These are phyloP conservation scores for Monsonia emarginata DNA, from an alignment of 441 rosid genomes.

Conservation along the genomic window DNA sequence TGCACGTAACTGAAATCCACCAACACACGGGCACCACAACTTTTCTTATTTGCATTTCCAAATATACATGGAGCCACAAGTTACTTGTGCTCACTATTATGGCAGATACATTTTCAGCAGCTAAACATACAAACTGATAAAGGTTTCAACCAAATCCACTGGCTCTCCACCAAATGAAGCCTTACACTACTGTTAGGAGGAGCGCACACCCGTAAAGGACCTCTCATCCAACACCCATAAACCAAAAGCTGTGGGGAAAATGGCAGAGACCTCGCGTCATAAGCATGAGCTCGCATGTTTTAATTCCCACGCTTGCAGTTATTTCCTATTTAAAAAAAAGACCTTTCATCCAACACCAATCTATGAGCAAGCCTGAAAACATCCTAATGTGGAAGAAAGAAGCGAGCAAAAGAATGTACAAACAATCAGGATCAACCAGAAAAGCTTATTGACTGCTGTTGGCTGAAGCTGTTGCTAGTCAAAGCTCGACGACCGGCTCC, in stretches of 20 bases:
- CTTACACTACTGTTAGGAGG: constrained; percentile 35
- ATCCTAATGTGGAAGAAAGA: constrained; percentile 10
- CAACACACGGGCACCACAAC: too few relatives aligned
- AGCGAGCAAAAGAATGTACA: constrained; percentile 12
- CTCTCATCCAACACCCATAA: constrained; percentile 76
- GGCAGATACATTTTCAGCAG: constrained; percentile 5
- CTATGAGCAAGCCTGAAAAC: constrained; percentile 17
- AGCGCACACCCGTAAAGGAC: constrained; percentile 44
- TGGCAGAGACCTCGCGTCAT: too few relatives aligned
- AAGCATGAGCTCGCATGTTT: too few relatives aligned
- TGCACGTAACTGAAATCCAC: too few relatives aligned
- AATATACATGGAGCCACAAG: not conserved
- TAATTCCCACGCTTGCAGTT: too few relatives aligned
- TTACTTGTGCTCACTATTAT: not conserved
- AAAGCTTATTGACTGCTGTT: constrained; percentile 5
- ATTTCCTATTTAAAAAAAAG: too few relatives aligned
- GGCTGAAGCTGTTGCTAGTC: constrained; percentile 30
- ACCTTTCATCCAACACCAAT: constrained; percentile 67
- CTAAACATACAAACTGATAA: too few relatives aligned
- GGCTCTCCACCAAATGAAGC: not conserved
- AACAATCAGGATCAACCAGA: not conserved
- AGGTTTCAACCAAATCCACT: not conserved
- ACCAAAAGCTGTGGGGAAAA: too few relatives aligned
- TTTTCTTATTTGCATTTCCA: too few relatives aligned
- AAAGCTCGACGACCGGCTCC: constrained; percentile 66